phyloP scores from a whole-genome alignment of 164 flowering plant genomes.

The Nymphaea thermarum region DNA sequence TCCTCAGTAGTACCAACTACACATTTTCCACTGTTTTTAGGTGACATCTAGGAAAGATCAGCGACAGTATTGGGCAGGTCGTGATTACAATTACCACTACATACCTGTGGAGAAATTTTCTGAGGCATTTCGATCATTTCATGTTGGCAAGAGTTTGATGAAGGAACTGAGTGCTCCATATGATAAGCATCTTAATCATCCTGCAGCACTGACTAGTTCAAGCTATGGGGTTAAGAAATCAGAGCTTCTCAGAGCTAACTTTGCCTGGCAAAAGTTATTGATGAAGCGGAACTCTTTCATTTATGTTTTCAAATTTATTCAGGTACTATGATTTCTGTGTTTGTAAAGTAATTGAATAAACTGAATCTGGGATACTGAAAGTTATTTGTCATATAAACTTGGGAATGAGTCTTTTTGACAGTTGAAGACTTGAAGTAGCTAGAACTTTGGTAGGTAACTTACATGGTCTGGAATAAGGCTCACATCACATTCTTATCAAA shows the following conservation, averaged over 20 bases:
- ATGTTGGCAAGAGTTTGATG: slow-evolving; percentile 40
- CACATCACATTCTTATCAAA: too few relatives aligned
- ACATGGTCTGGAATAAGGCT: too few relatives aligned
- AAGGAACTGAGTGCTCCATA: slow-evolving; percentile 60
- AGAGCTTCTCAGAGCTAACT: slow-evolving; percentile 69
- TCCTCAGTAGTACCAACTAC: not conserved
- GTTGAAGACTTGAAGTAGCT: too few relatives aligned
- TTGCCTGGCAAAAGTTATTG: slow-evolving; percentile 71
- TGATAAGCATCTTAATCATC: slow-evolving; percentile 68
- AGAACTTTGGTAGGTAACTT: too few relatives aligned
- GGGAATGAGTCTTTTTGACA: too few relatives aligned
- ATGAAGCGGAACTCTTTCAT: slow-evolving; percentile 93
- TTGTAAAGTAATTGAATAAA: too few relatives aligned
- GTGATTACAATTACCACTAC: slow-evolving; percentile 48
- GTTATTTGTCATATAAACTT: too few relatives aligned
- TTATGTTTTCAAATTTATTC: slow-evolving; percentile 78
- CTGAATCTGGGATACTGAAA: too few relatives aligned
- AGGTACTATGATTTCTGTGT: slow-evolving; percentile 32
- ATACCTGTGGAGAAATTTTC: slow-evolving; percentile 68
- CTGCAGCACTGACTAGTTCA: slow-evolving; percentile 79
- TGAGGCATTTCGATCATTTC: slow-evolving; percentile 66
- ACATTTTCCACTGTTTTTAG: slow-evolving; percentile 22
- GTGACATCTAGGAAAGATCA: slow-evolving; percentile 92
- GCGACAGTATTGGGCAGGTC: slow-evolving; percentile 85
- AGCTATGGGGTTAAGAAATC: slow-evolving; percentile 52